Evolutionary conservation across 75 land plant species (phyloP).

Genomic region (Pinus tabuliformis): DNA sequence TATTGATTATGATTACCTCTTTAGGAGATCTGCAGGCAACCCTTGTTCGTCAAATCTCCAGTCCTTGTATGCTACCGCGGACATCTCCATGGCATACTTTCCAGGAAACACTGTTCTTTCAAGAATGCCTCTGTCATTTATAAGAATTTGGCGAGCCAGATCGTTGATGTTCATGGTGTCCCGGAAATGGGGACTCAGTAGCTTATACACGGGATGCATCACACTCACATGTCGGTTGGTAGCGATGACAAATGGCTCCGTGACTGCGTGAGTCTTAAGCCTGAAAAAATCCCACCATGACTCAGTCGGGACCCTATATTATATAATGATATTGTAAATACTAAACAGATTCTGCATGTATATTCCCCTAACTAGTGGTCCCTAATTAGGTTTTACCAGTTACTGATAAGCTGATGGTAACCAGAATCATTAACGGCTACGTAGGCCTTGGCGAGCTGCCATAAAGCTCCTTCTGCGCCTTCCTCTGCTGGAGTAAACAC

Average conservation of each 20-base stretch:
- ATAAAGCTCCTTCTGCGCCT: conserved; percentile 39
- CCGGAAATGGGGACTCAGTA: conserved; percentile 69
- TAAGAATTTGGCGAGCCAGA: conserved; percentile 42
- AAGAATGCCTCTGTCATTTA: conserved; percentile 58
- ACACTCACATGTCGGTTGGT: conserved; percentile 67
- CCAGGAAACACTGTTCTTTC: conserved; percentile 45
- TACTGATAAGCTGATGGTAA: conserved; percentile 62
- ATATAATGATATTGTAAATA: too few relatives aligned
- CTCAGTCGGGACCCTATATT: conserved; percentile 18
- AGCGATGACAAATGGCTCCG: conserved; percentile 75
- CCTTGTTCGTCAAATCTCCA: conserved; percentile 64
- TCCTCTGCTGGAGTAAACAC: conserved; percentile 38
- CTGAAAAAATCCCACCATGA: conserved; percentile 5
- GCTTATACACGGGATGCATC: conserved; percentile 65
- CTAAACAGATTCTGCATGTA: too few relatives aligned
- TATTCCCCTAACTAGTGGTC: too few relatives aligned
- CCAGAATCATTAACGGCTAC: conserved; percentile 66
- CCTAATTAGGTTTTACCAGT: too few relatives aligned
- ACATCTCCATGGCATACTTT: conserved; percentile 46
- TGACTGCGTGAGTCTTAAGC: conserved; percentile 53
- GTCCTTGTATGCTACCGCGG: conserved; percentile 42
- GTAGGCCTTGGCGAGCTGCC: conserved; percentile 80
- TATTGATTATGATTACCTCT: conserved; percentile 21
- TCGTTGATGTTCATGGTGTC: conserved; percentile 82
- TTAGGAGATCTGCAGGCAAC: conserved; percentile 61